Evolutionary conservation across 2,329 filamentous ascomycete species (phyloP).

Genomic region (Arthrobotrys iridis): DNA sequence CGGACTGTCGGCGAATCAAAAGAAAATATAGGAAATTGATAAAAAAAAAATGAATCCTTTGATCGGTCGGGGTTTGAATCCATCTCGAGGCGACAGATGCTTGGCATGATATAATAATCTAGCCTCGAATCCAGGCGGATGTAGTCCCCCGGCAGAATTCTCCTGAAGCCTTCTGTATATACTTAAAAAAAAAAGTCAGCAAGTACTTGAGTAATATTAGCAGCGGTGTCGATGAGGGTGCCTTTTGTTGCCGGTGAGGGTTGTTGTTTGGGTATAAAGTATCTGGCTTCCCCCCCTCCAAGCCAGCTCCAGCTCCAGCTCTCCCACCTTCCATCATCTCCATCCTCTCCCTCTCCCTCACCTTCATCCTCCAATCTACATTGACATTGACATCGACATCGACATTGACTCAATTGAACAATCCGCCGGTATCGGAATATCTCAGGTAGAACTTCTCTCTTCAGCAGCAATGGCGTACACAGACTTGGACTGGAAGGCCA

Average conservation of each 20-base stretch:
- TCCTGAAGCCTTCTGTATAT: too few relatives aligned
- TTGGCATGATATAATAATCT: too few relatives aligned
- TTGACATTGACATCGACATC: too few relatives aligned
- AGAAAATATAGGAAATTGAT: too few relatives aligned
- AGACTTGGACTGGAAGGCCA: constrained; percentile 86
- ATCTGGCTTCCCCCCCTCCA: not conserved
- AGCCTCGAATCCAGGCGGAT: too few relatives aligned
- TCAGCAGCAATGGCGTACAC: constrained; percentile 87
- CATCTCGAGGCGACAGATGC: too few relatives aligned
- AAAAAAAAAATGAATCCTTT: constrained; percentile 11
- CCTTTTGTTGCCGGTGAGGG: not conserved
- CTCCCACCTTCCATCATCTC: not conserved
- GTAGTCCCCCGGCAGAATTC: too few relatives aligned
- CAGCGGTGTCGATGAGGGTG: too few relatives aligned
- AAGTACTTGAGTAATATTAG: too few relatives aligned
- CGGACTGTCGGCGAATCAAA: constrained; percentile 10
- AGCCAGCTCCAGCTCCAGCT: not conserved
- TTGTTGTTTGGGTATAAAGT: not conserved
- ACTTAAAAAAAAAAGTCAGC: too few relatives aligned
- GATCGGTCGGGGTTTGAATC: too few relatives aligned
- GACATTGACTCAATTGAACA: not conserved
- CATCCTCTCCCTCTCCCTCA: not conserved
- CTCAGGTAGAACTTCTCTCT: not conserved
- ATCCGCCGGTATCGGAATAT: too few relatives aligned
- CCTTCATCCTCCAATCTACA: not conserved